Evolutionary conservation across 1,139 yeast genomes (phyloP), one percentile per base, ranked within the genome.

Genomic region (Tardiomyces depauwii): DNA sequence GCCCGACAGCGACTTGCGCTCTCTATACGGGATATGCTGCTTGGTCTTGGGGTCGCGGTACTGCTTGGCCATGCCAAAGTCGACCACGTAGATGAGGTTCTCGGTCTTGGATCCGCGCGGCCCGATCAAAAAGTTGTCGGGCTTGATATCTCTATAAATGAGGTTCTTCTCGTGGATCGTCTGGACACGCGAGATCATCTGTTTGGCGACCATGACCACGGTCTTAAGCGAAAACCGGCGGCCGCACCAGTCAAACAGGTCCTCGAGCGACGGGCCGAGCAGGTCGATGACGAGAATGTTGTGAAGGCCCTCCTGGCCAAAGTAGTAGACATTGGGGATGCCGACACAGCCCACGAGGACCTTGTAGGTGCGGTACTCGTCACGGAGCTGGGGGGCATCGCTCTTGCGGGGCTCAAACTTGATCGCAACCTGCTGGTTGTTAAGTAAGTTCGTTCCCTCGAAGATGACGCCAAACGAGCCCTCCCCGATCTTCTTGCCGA

Each of bases 211-310:
- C 72, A 85, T 85, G 45, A 84, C 91, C 10, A 87, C 93, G 1
- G 97, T 89, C 67, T 89, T 88, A 50, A 84, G 78, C 46, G 82
- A 73, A 64, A 91, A 91, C 57, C 81, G 77, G 52, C 98, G 77
- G 33, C 96, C 96, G 69, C 98, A 91, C 97, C 96, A 89, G 66
- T 91, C 97, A 65, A 91, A 91, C 61, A 91, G 73, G 68, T 91
- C 98, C 65, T 91, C 98, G 52, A 91, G 72, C 1, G 95, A 85
- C 2, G 98, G 98, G 16, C 98, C 98, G 55, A 91, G 74, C 51
- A 91, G 74, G 64, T 91, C 97, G 59, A 91, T 88, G 41, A 91
- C 95, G 55, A 91, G 73, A 47, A 91, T 87, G 66, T 88, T 88
- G 67, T 91, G 96, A 58, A 88, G 77, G 18, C 98, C 97, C 66